phyloP scores from a whole-genome alignment of 2,329 filamentous ascomycete species.

The Pseudodiploospora longispora region DNA sequence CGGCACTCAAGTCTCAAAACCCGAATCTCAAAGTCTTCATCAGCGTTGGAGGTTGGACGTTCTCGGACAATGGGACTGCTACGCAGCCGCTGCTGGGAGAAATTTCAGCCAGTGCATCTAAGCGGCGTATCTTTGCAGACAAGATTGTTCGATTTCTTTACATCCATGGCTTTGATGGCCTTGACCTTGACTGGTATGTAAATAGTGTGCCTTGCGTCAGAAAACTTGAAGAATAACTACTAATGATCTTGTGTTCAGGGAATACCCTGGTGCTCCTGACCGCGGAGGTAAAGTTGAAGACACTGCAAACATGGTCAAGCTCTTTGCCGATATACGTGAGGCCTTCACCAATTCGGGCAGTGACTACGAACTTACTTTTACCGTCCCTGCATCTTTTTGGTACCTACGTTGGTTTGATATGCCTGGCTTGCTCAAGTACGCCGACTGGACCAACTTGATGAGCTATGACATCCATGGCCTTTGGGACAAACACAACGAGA shows the following conservation, averaged over 20 bases:
- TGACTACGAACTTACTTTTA: slow-evolving; percentile 15
- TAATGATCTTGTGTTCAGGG: background rate
- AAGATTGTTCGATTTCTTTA: slow-evolving; percentile 21
- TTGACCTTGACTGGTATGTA: slow-evolving; percentile 18
- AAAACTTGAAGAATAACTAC: too few species aligned
- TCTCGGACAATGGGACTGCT: slow-evolving; percentile 5
- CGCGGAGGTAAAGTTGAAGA: slow-evolving; percentile 15
- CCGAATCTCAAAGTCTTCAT: slow-evolving; percentile 6
- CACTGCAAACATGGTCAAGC: slow-evolving; percentile 12
- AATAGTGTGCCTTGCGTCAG: background rate
- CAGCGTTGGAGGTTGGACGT: slow-evolving; percentile 11
- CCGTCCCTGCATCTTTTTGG: slow-evolving; percentile 20
- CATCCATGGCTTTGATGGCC: slow-evolving; percentile 17
- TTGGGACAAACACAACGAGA: slow-evolving; percentile 2
- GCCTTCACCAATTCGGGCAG: slow-evolving; percentile 1
- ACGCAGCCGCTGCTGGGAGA: background rate
- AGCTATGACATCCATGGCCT: slow-evolving; percentile 4
- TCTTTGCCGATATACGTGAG: slow-evolving; percentile 14
- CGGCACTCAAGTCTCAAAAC: slow-evolving; percentile 1
- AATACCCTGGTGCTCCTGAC: slow-evolving; percentile 18
- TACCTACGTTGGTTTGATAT: slow-evolving; percentile 21
- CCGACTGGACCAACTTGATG: slow-evolving; percentile 5
- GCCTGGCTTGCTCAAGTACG: slow-evolving; percentile 7
- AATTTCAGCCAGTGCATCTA: slow-evolving; percentile 15
- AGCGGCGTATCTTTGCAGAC: slow-evolving; percentile 27